Percentiles rank a stretch among this genome's conserved stretches.
Evolutionary conservation across 164 flowering plant species (phyloP).

Genomic region (Platanus orientalis): DNA sequence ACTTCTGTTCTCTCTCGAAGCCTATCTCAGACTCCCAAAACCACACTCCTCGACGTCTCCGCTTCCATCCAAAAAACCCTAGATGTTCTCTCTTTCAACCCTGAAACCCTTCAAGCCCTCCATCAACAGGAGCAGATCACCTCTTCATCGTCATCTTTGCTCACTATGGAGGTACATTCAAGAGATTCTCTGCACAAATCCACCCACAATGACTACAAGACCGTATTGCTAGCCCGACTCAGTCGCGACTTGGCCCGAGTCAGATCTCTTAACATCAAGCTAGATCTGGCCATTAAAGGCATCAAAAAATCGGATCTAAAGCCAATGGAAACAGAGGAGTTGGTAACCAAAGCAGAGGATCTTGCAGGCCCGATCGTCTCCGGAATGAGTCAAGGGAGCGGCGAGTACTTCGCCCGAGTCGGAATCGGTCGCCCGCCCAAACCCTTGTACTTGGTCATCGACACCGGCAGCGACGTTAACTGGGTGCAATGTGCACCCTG

Average conservation of each 20-base stretch:
- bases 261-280: conserved; percentile 37
- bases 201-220: conserved; percentile 46
- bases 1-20: conserved; percentile 27
- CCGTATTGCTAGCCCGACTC: conserved; percentile 46
- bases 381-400: conserved; percentile 81
- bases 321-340: conserved; percentile 20
- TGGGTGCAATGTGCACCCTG: conserved; percentile 98
- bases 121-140: conserved; percentile 10
- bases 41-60: conserved; percentile 47
- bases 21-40: conserved; percentile 12
- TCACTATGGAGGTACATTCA: conserved; percentile 32
- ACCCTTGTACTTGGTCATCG: conserved; percentile 64
- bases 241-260: conserved; percentile 69
- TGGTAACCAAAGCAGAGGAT: conserved; percentile 15
- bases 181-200: conserved; percentile 20
- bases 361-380: conserved; percentile 61
- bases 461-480: conserved; percentile 87
- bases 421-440: conserved; percentile 76
- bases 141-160: conserved; percentile 17
- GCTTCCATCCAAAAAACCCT: conserved; percentile 35
- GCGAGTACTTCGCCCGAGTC: conserved; percentile 86
- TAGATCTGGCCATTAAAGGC: conserved; percentile 51
- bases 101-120: conserved; percentile 6
- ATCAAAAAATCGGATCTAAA: conserved; percentile 40
- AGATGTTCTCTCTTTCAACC: conserved; percentile 25